Conservation (phyloP, 1,284 basidiomycete species). For the Leucoagaricus sp. region DNA sequence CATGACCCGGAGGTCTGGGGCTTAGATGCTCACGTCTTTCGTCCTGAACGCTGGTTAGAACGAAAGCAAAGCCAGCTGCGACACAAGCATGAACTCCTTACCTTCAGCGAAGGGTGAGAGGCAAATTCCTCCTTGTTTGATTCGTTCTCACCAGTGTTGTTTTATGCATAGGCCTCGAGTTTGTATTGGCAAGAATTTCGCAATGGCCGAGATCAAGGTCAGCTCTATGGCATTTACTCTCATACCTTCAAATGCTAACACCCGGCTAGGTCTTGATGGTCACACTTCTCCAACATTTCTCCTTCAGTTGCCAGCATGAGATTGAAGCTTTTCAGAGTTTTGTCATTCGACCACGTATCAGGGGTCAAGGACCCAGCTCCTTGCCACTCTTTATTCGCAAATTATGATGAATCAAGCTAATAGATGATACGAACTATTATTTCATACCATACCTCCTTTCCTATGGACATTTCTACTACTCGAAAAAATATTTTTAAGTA, state of each 20-base stretch:
- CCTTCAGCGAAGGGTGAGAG: slow-evolving; percentile 56
- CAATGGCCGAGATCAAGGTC: slow-evolving; percentile 57
- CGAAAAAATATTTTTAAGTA: not conserved
- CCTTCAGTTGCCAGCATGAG: slow-evolving; percentile 46
- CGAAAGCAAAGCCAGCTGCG: slow-evolving; percentile 30
- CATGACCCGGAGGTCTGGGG: slow-evolving; percentile 56
- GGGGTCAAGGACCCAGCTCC: slow-evolving; percentile 50
- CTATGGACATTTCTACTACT: not conserved
- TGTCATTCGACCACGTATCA: slow-evolving; percentile 57
- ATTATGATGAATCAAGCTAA: not conserved
- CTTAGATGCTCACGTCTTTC: slow-evolving; percentile 52
- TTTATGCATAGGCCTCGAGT: slow-evolving; percentile 45
- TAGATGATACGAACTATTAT: not conserved
- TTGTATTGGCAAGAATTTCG: slow-evolving; percentile 58
- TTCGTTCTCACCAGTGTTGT: slow-evolving; percentile 6
- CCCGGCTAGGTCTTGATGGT: slow-evolving; percentile 41
- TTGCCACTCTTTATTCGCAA: slow-evolving; percentile 44
- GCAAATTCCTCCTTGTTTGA: no score
- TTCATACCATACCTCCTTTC: not conserved
- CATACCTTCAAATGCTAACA: slow-evolving; percentile 3
- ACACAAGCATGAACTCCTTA: slow-evolving; percentile 46
- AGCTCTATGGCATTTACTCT: slow-evolving; percentile 13
- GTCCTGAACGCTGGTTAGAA: slow-evolving; percentile 59
- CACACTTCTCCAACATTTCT: slow-evolving; percentile 51
- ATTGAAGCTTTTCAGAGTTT: slow-evolving; percentile 65